Base-by-base conservation (phyloP, 805 yeast genomes). In the Hanseniaspora singularis region DNA sequence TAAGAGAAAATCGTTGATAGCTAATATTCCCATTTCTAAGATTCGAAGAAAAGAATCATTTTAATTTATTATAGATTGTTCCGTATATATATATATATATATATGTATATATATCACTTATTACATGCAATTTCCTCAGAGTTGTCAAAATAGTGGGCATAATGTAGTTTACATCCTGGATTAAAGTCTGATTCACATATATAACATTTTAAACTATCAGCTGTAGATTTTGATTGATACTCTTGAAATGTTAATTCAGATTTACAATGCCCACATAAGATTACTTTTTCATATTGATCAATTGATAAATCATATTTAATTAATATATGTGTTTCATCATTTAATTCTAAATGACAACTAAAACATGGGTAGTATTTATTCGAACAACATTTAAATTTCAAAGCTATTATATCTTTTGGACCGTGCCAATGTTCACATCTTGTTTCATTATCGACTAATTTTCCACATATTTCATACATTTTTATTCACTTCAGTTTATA, bases 341-440 rank as follows among this genome's bases (percentile, higher is more conserved):
- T 46, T 12, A 48, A 12, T 36, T 54, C 57, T 1, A 48, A 28
- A 37, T 63, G 66, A 37, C 66, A 63, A 22, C 57, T 39, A 33
- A 52, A 52, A 37, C 66, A 63, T 12, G 64, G 55, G 33, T 56
- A 63, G 33, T 51, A 63, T 2, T 27, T 26, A 3, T 51, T 45
- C 2, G 50, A 47, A 41, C 66, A 63, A 32, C 65, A 61, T 46
- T 55, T 58, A 38, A 62, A 60, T 46, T 57, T 58, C 18, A 63
- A 40, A 18, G 64, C 61, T 1, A 63, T 52, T 2, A 63, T 52
- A 48, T 63, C 66, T 19, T 56, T 34, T 4, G 50, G 50, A 0
- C 60, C 52, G 26, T 62, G 52, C 65, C 65, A 63, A 50, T 63
- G 66, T 12, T 49, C 50, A 44, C 66, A 63, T 11, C 66, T 46